Evolutionary conservation across 2,329 filamentous ascomycete species (phyloP).

Genomic region (Trichoderma simmonsii): DNA sequence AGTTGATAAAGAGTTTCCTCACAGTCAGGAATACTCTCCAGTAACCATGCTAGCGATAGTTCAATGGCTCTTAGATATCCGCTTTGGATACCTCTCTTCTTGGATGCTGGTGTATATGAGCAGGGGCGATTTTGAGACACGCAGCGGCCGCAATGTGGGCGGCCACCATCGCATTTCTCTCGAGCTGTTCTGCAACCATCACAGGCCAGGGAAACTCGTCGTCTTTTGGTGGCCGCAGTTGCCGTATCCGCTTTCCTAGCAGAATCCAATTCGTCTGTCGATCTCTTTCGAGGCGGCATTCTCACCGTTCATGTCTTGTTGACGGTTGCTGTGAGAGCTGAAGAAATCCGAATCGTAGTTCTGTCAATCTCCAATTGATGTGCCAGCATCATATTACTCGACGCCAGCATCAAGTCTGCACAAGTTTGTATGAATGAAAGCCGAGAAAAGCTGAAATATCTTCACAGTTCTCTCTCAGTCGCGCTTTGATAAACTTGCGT

Average conservation of each 20-base stretch:
- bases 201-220: constrained; percentile 11
- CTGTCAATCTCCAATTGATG: neutral
- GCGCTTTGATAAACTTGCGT: neutral
- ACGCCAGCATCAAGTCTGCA: neutral
- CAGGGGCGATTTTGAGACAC: neutral
- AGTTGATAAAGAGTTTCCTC: constrained; percentile 1
- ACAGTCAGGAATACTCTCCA: neutral
- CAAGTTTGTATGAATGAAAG: neutral
- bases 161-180: constrained; percentile 3
- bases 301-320: neutral
- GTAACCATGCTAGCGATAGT: constrained; percentile 3
- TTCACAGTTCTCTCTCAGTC: neutral
- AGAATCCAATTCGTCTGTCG: neutral
- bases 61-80: constrained; percentile 11
- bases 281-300: constrained; percentile 12
- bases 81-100: constrained; percentile 14
- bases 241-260: neutral
- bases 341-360: neutral
- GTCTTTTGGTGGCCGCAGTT: neutral
- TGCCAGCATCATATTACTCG: neutral
- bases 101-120: constrained; percentile 11
- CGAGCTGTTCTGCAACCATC: constrained; percentile 13
- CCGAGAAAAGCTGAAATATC: neutral
- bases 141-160: constrained; percentile 2
- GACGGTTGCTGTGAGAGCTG: neutral